phyloP scores from a whole-genome alignment of 1,284 basidiomycete species.

The Ganoderma multipileum region DNA sequence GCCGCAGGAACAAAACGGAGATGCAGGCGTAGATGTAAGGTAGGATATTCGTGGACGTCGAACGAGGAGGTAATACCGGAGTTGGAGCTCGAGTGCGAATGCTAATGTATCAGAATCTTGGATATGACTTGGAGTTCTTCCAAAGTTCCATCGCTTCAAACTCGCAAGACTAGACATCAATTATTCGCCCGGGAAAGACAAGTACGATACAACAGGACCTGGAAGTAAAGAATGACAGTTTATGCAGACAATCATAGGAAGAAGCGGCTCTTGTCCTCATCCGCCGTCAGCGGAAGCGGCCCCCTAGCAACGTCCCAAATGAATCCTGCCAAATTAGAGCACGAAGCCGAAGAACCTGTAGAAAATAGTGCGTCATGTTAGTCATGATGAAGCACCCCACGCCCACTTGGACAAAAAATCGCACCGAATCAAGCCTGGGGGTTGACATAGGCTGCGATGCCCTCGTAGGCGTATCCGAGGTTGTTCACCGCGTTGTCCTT shows the following conservation, averaged over 20 bases:
- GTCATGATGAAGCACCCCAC: neutral
- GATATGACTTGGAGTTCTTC: too few relatives aligned
- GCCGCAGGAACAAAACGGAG: too few relatives aligned
- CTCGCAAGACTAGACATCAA: neutral
- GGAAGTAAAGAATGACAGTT: neutral
- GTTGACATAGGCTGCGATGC: slow-evolving; percentile 16
- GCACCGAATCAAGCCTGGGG: neutral
- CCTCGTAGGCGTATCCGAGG: slow-evolving; percentile 13
- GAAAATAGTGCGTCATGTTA: neutral
- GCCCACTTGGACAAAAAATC: neutral
- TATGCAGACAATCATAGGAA: neutral
- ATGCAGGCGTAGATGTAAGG: too few relatives aligned
- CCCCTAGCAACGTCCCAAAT: neutral
- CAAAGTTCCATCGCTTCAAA: neutral
- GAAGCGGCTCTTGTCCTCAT: neutral
- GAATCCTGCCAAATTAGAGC: too few relatives aligned
- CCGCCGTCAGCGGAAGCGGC: neutral
- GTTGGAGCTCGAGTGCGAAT: too few relatives aligned
- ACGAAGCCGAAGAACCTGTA: neutral
- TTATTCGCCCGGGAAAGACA: neutral
- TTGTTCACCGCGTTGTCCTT: slow-evolving; percentile 8
- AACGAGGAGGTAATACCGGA: neutral
- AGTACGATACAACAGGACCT: neutral
- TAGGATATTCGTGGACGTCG: too few relatives aligned
- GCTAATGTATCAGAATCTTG: too few relatives aligned